Evolutionary conservation across 352 stramenopile species (phyloP).

Genomic region (Pythium oligandrum): DNA sequence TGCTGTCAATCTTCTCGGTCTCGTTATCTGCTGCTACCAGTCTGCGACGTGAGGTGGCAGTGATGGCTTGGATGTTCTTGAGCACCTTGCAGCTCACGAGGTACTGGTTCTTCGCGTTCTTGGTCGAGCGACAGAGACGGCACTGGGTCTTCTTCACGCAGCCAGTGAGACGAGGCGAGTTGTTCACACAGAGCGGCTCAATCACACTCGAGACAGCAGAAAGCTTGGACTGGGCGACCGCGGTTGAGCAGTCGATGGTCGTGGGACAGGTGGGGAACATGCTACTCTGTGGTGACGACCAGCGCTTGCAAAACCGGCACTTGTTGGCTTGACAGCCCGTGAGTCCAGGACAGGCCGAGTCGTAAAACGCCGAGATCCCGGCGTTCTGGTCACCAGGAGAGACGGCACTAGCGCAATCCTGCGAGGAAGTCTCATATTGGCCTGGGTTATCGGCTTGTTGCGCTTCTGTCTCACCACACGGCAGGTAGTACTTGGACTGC

Average conservation of each 20-base stretch:
- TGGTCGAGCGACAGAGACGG: conserved; percentile 45
- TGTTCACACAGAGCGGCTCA: conserved; percentile 32
- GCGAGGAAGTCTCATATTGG: background rate
- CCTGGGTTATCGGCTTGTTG: background rate
- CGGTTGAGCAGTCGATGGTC: conserved; percentile 15
- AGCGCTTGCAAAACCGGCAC: conserved; percentile 37
- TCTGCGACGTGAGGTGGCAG: no score
- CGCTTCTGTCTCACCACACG: background rate
- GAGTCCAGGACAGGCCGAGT: conserved; percentile 22
- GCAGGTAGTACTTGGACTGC: conserved; percentile 10
- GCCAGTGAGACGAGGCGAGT: conserved; percentile 23
- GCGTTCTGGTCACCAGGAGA: conserved; percentile 20
- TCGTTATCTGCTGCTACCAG: no score
- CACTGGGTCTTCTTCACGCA: conserved; percentile 42
- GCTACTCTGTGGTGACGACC: conserved; percentile 18
- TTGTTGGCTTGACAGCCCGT: conserved; percentile 19
- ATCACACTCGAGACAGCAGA: conserved; percentile 35
- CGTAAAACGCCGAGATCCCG: conserved; percentile 33
- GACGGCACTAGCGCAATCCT: conserved; percentile 14
- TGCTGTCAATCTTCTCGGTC: no score
- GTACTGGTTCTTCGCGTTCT: conserved; percentile 56
- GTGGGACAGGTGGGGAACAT: conserved; percentile 17
- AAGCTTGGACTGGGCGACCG: conserved; percentile 27
- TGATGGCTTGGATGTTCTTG: conserved; percentile 11
- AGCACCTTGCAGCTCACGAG: conserved; percentile 54